A percentile compares a stretch with the other conserved stretches of the same genome.
These are phyloP conservation scores for Geotrichum aggregatum DNA, from an alignment of 1,139 yeast genomes.

Conservation along the genomic window DNA sequence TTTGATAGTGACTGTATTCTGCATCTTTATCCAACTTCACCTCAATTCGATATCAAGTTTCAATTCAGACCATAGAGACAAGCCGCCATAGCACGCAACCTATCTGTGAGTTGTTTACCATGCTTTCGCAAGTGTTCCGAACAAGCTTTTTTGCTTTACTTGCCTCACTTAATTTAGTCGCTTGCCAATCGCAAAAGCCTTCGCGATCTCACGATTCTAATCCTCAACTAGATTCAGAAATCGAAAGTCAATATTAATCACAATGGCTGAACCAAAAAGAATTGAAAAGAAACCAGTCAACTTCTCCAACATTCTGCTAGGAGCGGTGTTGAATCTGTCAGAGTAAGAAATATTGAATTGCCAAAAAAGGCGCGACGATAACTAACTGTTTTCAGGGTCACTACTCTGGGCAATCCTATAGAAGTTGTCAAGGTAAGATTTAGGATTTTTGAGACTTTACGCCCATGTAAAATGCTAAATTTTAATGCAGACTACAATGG, in stretches of 20 bases:
- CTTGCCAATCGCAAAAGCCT: too few species aligned
- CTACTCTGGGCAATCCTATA: conserved; percentile 93
- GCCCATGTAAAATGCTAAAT: too few species aligned
- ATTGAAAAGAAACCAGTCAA: conserved; percentile 80
- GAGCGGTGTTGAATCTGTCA: conserved; percentile 88
- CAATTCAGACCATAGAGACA: too few species aligned
- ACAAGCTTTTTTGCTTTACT: too few species aligned
- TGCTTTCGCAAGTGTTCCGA: too few species aligned
- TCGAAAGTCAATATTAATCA: not conserved
- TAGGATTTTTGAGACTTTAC: too few species aligned
- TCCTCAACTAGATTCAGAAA: not conserved
- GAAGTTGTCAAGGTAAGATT: conserved; percentile 65
- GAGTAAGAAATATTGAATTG: conserved; percentile 41
- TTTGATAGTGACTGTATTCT: too few species aligned
- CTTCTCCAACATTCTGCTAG: conserved; percentile 83
- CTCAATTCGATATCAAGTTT: too few species aligned
- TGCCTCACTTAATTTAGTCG: too few species aligned
- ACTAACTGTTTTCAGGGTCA: conserved; percentile 42
- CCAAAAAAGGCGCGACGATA: not conserved
- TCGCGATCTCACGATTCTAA: not conserved
- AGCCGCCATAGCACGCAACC: too few species aligned
- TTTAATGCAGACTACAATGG: conserved; percentile 94
- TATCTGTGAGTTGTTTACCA: too few species aligned
- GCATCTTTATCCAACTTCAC: too few species aligned
- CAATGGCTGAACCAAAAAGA: conserved; percentile 4